These are phyloP conservation scores for Nicotiana obtusifolia DNA, from an alignment of 257 asterid genomes.

Conservation along the genomic window DNA sequence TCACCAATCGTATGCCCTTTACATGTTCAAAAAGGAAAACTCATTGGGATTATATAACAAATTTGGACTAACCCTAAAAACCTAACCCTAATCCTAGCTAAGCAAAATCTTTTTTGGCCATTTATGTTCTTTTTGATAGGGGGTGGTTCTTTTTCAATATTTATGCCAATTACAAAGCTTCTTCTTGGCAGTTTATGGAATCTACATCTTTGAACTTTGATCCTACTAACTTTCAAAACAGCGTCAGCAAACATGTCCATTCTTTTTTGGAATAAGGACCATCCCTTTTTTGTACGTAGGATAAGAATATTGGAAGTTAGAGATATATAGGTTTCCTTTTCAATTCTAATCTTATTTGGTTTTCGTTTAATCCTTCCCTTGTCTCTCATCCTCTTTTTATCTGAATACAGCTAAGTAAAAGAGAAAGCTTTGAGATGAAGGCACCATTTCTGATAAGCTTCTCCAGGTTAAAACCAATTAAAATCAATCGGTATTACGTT, in stretches of 20 bases:
- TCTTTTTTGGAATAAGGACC: not conserved
- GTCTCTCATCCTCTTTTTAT: not conserved
- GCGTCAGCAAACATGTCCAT: conserved; percentile 3
- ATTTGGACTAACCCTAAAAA: not conserved
- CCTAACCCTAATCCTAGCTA: not conserved
- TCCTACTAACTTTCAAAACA: not conserved
- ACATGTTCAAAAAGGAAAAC: not conserved
- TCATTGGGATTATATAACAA: not conserved
- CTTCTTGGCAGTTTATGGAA: conserved; percentile 3
- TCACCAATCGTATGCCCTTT: not conserved
- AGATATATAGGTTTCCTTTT: not conserved
- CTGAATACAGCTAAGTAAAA: not conserved
- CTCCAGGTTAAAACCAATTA: not conserved
- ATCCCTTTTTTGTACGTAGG: not conserved
- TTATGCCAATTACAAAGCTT: not conserved
- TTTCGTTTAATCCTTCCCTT: not conserved
- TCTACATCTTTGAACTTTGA: conserved; percentile 2
- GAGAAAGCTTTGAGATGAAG: not conserved
- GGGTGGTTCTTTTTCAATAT: not conserved
- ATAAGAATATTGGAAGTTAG: not conserved
- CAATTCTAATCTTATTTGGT: not conserved
- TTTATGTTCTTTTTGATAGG: not conserved
- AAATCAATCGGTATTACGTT: not conserved
- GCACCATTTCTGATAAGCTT: not conserved
- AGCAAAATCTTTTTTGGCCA: not conserved